A percentile compares a stretch with the other conserved stretches of the same genome.
Conservation (phyloP, 2,329 filamentous ascomycete species). For the Nemania abortiva region DNA sequence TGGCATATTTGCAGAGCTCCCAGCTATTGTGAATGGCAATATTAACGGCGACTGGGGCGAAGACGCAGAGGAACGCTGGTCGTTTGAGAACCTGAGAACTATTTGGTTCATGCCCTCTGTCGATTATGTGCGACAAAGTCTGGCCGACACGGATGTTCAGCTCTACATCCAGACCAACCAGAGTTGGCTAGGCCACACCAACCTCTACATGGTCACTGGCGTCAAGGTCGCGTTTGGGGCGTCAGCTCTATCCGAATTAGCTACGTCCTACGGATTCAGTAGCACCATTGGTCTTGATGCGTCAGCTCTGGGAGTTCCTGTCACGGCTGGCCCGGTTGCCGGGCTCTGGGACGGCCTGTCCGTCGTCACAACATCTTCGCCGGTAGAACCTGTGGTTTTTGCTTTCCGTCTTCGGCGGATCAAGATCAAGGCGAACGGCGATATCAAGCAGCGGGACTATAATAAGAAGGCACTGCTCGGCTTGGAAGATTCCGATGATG, state of each 20-base stretch:
- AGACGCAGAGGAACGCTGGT: conserved; percentile 9
- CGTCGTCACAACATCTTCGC: conserved; percentile 3
- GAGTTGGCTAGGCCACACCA: conserved; percentile 21
- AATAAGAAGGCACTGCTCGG: conserved; percentile 18
- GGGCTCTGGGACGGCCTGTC: conserved; percentile 18
- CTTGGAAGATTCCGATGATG: neutral
- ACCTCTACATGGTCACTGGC: conserved; percentile 24
- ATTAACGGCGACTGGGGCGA: conserved; percentile 7
- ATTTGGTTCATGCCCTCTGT: conserved; percentile 24
- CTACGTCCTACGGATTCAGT: conserved; percentile 21
- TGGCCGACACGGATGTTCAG: conserved; percentile 16
- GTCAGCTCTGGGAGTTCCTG: conserved; percentile 18
- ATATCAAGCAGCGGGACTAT: conserved; percentile 19
- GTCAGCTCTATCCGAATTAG: conserved; percentile 21
- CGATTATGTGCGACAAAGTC: conserved; percentile 22
- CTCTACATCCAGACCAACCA: conserved; percentile 19
- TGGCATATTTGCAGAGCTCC: conserved; percentile 21
- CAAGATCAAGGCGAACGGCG: conserved; percentile 22
- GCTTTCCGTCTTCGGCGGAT: conserved; percentile 27
- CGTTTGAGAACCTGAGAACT: conserved; percentile 22
- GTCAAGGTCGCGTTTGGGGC: conserved; percentile 25
- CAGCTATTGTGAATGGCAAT: conserved; percentile 7
- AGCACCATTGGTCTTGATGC: conserved; percentile 13
- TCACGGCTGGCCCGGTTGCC: conserved; percentile 9
- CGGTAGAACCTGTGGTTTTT: conserved; percentile 21